Conservation (phyloP, 1,284 basidiomycete genomes). For the Spongispora temasekensis region DNA sequence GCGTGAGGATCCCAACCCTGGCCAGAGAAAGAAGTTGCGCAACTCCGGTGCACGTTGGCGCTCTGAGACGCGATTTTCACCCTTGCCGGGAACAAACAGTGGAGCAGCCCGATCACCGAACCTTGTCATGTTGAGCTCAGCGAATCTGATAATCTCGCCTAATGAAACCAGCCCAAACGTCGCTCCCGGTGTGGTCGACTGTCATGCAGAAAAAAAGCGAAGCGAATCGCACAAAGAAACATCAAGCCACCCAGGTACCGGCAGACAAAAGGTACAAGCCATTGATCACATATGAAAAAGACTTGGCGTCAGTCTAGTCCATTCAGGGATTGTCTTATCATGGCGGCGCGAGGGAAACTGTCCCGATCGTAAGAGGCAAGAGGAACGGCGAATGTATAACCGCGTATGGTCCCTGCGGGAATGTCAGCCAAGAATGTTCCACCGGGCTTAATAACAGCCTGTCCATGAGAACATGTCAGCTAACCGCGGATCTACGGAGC, state of each 20-base stretch:
- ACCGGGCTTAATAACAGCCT: slow-evolving; percentile 19
- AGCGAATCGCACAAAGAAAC: too few relatives aligned
- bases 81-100: slow-evolving; percentile 28
- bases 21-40: slow-evolving; percentile 12
- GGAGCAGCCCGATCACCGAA: slow-evolving; percentile 30
- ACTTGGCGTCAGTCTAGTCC: slow-evolving; percentile 32
- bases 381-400: slow-evolving; percentile 26
- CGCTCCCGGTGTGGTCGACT: too few relatives aligned
- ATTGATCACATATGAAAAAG: slow-evolving; percentile 24
- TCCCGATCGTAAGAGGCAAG: slow-evolving; percentile 28
- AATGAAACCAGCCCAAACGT: slow-evolving; percentile 30
- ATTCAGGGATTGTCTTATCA: slow-evolving; percentile 34
- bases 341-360: slow-evolving; percentile 15
- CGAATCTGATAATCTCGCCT: slow-evolving; percentile 26
- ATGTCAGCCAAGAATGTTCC: slow-evolving; percentile 22
- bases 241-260: slow-evolving; percentile 23
- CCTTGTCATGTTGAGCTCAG: slow-evolving; percentile 27
- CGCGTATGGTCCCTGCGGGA: slow-evolving; percentile 24
- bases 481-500: slow-evolving; percentile 34
- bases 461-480: slow-evolving; percentile 28
- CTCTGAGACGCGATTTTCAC: slow-evolving; percentile 9
- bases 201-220: too few relatives aligned
- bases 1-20: slow-evolving; percentile 31
- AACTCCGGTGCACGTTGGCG: slow-evolving; percentile 32
- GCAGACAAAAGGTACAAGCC: slow-evolving; percentile 24